phyloP scores from a whole-genome alignment of 768 basidiomycete species.

The Pulveroboletus sp. region DNA sequence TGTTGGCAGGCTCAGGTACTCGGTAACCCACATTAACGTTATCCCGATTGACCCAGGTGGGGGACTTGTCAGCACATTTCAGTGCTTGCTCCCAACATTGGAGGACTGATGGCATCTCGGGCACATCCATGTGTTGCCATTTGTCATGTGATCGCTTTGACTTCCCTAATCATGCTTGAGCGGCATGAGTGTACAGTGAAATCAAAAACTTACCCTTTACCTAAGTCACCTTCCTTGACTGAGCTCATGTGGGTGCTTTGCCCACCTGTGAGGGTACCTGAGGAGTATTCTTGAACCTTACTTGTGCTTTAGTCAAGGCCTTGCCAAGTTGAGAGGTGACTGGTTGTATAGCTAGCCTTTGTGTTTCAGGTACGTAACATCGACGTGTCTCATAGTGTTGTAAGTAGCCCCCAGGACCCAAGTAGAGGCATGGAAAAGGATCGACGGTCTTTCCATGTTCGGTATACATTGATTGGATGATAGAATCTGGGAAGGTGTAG shows the following conservation, averaged over 20 bases:
- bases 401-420: not conserved
- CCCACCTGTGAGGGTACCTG: too few species aligned
- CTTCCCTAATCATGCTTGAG: too few species aligned
- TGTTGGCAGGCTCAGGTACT: constrained; percentile 6
- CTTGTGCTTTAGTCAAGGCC: not conserved
- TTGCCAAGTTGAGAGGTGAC: constrained; percentile 4
- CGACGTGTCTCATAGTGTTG: not conserved
- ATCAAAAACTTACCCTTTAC: too few species aligned
- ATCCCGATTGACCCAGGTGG: not conserved
- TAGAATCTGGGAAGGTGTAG: not conserved
- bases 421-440: not conserved
- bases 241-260: too few species aligned
- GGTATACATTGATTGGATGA: not conserved
- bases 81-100: not conserved
- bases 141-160: too few species aligned
- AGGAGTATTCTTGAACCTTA: too few species aligned
- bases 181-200: too few species aligned
- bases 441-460: not conserved
- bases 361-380: not conserved
- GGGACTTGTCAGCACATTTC: not conserved
- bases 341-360: too few species aligned
- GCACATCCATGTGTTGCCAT: not conserved
- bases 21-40: constrained; percentile 1
- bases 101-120: not conserved
- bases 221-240: not conserved